These are phyloP conservation scores for Lyophyllum atratum DNA, from an alignment of 768 basidiomycete genomes.

Conservation along the genomic window DNA sequence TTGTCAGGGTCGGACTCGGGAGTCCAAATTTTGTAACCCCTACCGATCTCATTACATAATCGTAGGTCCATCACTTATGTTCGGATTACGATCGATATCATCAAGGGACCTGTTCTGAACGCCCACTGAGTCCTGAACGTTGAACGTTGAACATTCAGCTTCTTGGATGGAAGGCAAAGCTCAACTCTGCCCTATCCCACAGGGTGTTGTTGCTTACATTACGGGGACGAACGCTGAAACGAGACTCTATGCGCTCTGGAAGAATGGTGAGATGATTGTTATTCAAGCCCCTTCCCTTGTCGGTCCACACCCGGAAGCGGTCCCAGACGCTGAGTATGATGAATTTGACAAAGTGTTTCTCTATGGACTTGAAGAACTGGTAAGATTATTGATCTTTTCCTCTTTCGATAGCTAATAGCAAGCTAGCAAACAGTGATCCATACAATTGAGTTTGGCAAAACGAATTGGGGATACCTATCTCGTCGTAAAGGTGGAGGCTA, in stretches of 20 bases:
- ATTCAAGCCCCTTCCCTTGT: conserved; percentile 9
- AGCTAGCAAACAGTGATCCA: conserved; percentile 30
- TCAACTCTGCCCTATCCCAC: background rate
- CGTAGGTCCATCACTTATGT: too few species aligned
- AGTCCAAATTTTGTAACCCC: too few species aligned
- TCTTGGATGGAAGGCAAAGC: background rate
- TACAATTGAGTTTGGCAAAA: conserved; percentile 32
- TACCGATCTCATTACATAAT: background rate
- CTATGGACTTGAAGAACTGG: conserved; percentile 21
- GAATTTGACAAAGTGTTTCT: conserved; percentile 8
- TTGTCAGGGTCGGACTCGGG: too few species aligned
- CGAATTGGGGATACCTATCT: conserved; percentile 38
- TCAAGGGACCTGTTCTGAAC: background rate
- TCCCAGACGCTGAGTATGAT: background rate
- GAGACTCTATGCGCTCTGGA: conserved; percentile 13
- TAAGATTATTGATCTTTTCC: conserved; percentile 2
- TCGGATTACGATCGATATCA: background rate
- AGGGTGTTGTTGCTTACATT: conserved; percentile 7
- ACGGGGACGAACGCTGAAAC: background rate
- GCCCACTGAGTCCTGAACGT: too few species aligned
- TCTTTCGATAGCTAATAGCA: background rate
- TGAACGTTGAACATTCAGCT: background rate
- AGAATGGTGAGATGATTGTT: conserved; percentile 11
- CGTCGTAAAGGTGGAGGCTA: conserved; percentile 27
- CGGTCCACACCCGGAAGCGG: background rate